Conservation (phyloP, 164 flowering plant species). For the Buxus sempervirens region DNA sequence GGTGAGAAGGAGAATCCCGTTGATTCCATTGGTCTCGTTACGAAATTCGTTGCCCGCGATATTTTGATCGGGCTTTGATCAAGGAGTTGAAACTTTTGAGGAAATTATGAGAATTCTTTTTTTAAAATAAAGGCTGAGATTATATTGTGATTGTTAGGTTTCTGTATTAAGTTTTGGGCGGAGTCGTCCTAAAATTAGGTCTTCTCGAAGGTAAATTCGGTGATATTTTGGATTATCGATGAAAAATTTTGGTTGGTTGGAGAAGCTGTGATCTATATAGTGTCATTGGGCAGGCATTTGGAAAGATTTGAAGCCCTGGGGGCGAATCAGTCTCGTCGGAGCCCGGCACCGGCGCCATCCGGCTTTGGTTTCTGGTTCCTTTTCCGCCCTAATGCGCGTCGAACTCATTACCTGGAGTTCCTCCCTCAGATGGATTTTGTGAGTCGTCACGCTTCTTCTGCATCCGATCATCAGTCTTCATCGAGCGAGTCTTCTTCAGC, state of each 20-base stretch:
- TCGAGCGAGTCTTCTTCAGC: conserved; percentile 22
- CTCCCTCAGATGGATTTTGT: conserved; percentile 69
- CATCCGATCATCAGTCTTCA: conserved; percentile 19
- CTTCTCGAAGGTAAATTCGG: not conserved
- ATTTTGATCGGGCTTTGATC: not conserved
- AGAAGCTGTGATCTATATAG: conserved; percentile 5
- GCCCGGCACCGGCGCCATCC: conserved; percentile 51
- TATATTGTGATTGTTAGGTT: not conserved
- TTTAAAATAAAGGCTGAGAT: no score
- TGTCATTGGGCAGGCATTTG: conserved; percentile 2
- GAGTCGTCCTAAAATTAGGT: not conserved
- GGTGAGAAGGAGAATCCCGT: not conserved
- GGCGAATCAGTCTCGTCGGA: conserved; percentile 91
- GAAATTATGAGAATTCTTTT: no score
- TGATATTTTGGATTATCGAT: not conserved
- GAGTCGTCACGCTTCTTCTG: conserved; percentile 37
- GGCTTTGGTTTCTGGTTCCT: conserved; percentile 59
- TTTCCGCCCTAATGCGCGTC: conserved; percentile 60
- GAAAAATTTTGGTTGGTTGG: not conserved
- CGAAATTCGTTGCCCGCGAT: not conserved
- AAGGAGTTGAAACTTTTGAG: no score
- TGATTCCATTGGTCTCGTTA: not conserved
- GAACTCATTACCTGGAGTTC: conserved; percentile 47
- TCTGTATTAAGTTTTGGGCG: not conserved
- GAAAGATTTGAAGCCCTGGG: conserved; percentile 67